phyloP scores from a whole-genome alignment of 2,329 filamentous ascomycete species.

The Penicillium verrucosum region DNA sequence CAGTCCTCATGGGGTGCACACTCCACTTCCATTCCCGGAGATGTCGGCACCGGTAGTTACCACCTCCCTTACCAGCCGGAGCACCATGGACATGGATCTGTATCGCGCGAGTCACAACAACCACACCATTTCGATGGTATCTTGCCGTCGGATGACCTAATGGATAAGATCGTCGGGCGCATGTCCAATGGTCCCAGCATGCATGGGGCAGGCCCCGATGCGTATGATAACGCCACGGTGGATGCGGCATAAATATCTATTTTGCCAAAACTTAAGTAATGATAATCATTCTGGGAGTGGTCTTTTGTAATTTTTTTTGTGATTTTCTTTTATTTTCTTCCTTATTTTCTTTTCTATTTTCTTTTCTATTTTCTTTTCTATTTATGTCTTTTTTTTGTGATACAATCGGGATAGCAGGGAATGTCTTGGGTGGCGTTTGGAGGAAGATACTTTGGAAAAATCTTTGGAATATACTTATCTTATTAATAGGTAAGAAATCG shows the following conservation, averaged over 20 bases:
- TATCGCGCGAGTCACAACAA: slow-evolving; percentile 35
- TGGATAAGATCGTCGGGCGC: slow-evolving; percentile 38
- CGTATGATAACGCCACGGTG: slow-evolving; percentile 33
- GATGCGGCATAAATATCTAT: slow-evolving; percentile 29
- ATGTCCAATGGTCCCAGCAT: slow-evolving; percentile 33
- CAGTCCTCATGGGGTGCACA: slow-evolving; percentile 33
- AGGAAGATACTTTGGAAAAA: not conserved
- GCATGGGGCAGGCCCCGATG: slow-evolving; percentile 35
- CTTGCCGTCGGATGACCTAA: slow-evolving; percentile 35
- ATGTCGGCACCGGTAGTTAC: slow-evolving; percentile 31
- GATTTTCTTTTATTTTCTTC: slow-evolving; percentile 1
- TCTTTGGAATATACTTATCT: not conserved
- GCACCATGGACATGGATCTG: slow-evolving; percentile 30
- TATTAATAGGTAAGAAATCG: too few relatives aligned
- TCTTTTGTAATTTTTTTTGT: slow-evolving; percentile 13
- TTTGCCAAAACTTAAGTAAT: slow-evolving; percentile 24
- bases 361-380: not conserved
- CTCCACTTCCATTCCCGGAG: slow-evolving; percentile 29
- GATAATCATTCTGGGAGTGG: slow-evolving; percentile 26
- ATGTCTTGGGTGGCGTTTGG: not conserved
- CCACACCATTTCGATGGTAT: slow-evolving; percentile 33
- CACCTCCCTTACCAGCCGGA: slow-evolving; percentile 34
- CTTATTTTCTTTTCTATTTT: not conserved
- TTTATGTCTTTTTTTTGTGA: slow-evolving; percentile 1
- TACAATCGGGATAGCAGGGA: not conserved